Evolutionary conservation across 805 yeast genomes (phyloP), one percentile per base, ranked within the genome.

Genomic region (Grigorovia yakushimaensis): DNA sequence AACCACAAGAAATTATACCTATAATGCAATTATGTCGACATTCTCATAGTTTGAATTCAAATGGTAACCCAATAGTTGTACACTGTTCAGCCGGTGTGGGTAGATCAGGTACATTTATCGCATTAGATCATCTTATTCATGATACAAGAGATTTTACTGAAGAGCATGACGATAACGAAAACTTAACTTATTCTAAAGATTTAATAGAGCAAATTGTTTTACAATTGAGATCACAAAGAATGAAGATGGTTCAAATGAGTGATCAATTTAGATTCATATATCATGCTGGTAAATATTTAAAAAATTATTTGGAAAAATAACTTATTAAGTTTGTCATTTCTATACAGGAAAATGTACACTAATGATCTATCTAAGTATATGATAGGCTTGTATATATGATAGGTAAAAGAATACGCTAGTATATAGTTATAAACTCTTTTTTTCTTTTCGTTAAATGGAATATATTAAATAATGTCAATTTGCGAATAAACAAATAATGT

Each of bases 51-150:
- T 49, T 68, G 22, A 64, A 64, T 42, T 50, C 55, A 7, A 39
- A 46, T 1, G 58, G 53, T 2, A 64, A 59, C 42, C 91, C 93
- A 19, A 71, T 81, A 1, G 68, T 88, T 41, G 85, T 84, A 19
- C 98, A 93, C 61, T 93, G 98, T 58, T 88, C 96, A 5, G 98
- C 98, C 0, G 98, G 98, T 1, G 91, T 95, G 50, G 98, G 98
- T 2, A 71, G 98, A 52, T 87, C 98, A 0, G 98, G 98, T 2
- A 88, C 96, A 1, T 85, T 82, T 58, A 78, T 87, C 49, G 79
- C 89, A 10, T 42, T 65, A 22, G 68, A 64, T 39, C 67, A 65
- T 44, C 23, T 65, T 23, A 49, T 62, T 23, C 65, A 58, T 46
- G 57, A 62, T 23, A 61, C 64, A 1, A 43, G 37, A 15, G 68